Evolutionary conservation across 331 rosid species (phyloP).

Genomic region (Malus hybrid): DNA sequence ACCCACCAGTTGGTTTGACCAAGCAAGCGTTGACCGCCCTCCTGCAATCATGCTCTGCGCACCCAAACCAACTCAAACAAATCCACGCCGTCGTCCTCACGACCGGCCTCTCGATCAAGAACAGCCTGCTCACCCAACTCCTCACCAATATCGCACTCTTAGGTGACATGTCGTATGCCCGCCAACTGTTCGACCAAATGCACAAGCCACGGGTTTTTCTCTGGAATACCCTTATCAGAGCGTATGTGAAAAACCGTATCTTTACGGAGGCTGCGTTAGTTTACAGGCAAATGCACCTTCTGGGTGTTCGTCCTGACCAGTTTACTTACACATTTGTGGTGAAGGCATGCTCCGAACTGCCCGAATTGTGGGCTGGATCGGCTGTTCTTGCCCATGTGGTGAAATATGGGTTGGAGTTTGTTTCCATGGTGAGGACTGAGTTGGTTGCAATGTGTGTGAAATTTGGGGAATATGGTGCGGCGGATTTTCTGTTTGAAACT

Average conservation of each 20-base stretch:
- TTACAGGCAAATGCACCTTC: slow-evolving; percentile 22
- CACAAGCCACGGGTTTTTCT: slow-evolving; percentile 31
- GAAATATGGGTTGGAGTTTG: slow-evolving; percentile 30
- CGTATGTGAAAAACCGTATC: slow-evolving; percentile 7
- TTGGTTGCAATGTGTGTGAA: slow-evolving; percentile 19
- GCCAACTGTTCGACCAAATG: slow-evolving; percentile 28
- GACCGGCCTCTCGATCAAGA: slow-evolving; percentile 32
- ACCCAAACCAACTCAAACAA: slow-evolving; percentile 23
- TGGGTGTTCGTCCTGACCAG: slow-evolving; percentile 24
- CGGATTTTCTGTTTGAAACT: slow-evolving; percentile 18
- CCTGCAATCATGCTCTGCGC: slow-evolving; percentile 20
- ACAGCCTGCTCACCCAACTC: slow-evolving; percentile 28
- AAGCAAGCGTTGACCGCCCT: slow-evolving; percentile 11
- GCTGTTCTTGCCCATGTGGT: slow-evolving; percentile 20
- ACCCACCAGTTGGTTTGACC: not conserved
- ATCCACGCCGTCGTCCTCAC: slow-evolving; percentile 26
- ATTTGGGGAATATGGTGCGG: slow-evolving; percentile 17
- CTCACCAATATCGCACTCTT: slow-evolving; percentile 2
- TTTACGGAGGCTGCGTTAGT: slow-evolving; percentile 18
- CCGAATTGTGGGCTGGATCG: slow-evolving; percentile 1
- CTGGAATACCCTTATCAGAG: slow-evolving; percentile 30
- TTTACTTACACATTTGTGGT: slow-evolving; percentile 29
- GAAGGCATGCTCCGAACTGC: slow-evolving; percentile 21
- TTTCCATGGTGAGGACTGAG: slow-evolving; percentile 28
- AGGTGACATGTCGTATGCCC: slow-evolving; percentile 25